Conservation (phyloP, 108 stramenopile species). For the Cylindrotheca closterium region DNA sequence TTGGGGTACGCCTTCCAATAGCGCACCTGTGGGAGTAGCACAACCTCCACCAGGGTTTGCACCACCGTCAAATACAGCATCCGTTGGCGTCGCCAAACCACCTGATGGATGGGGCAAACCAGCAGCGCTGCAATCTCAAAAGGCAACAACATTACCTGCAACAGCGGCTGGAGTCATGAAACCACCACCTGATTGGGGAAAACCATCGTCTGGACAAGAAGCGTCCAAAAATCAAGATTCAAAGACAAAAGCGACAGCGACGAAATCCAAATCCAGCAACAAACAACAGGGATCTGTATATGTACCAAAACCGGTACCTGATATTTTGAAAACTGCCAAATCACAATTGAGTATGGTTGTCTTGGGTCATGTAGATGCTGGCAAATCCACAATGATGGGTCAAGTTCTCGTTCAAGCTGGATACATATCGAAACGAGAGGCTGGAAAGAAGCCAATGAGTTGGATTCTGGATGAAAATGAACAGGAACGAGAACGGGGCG, state of each 20-base stretch:
- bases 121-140: background rate
- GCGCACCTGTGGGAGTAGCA: background rate
- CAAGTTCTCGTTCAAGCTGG: slow-evolving; percentile 68
- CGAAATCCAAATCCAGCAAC: slow-evolving; percentile 3
- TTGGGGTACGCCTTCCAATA: background rate
- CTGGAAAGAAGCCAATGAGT: slow-evolving; percentile 75
- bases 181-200: slow-evolving; percentile 40
- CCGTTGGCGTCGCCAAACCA: slow-evolving; percentile 28
- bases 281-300: slow-evolving; percentile 1
- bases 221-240: too few relatives aligned
- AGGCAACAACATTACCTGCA: too few relatives aligned
- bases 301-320: slow-evolving; percentile 5
- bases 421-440: slow-evolving; percentile 47
- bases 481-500: slow-evolving; percentile 97
- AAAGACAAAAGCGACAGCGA: slow-evolving; percentile 12
- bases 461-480: slow-evolving; percentile 98
- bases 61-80: slow-evolving; percentile 18
- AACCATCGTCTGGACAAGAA: slow-evolving; percentile 10
- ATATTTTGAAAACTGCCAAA: background rate
- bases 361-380: slow-evolving; percentile 90
- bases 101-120: slow-evolving; percentile 44
- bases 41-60: slow-evolving; percentile 2
- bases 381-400: slow-evolving; percentile 92
- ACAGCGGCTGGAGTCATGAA: slow-evolving; percentile 14
- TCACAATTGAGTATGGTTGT: slow-evolving; percentile 44